These are phyloP conservation scores for Erodium maritimum DNA, from an alignment of 345 rosid species.

Conservation along the genomic window DNA sequence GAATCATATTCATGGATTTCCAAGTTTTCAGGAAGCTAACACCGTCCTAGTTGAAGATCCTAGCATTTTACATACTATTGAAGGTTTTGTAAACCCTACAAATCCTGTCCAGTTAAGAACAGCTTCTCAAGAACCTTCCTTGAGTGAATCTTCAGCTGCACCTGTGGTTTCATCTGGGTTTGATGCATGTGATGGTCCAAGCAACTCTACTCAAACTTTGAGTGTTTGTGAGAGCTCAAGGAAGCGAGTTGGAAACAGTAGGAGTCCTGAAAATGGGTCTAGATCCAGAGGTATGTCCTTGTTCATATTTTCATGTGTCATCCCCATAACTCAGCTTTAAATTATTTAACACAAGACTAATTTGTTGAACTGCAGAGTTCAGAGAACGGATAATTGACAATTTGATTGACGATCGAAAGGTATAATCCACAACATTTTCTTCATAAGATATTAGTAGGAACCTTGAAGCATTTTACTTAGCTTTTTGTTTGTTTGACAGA, in stretches of 20 bases:
- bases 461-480: conserved; percentile 8
- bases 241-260: conserved; percentile 28
- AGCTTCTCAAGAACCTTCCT: conserved; percentile 51
- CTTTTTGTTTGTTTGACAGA: conserved; percentile 17
- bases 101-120: conserved; percentile 27
- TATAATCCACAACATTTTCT: conserved; percentile 8
- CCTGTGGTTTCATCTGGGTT: conserved; percentile 48
- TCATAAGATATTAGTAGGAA: conserved; percentile 1
- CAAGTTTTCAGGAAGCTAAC: conserved; percentile 19
- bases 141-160: conserved; percentile 62
- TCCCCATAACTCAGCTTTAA: not conserved
- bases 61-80: conserved; percentile 17
- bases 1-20: conserved; percentile 19
- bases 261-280: conserved; percentile 29
- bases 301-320: not conserved
- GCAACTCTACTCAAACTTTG: conserved; percentile 41
- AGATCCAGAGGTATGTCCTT: conserved; percentile 30
- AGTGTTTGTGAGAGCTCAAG: conserved; percentile 44
- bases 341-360: not conserved
- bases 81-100: conserved; percentile 26
- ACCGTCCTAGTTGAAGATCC: conserved; percentile 17
- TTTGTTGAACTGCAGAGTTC: conserved; percentile 29
- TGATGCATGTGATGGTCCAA: conserved; percentile 50
- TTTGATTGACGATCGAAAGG: conserved; percentile 52
- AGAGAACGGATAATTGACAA: conserved; percentile 44